Conservation (phyloP, 164 flowering plant species). For the Macadamia tetraphylla region DNA sequence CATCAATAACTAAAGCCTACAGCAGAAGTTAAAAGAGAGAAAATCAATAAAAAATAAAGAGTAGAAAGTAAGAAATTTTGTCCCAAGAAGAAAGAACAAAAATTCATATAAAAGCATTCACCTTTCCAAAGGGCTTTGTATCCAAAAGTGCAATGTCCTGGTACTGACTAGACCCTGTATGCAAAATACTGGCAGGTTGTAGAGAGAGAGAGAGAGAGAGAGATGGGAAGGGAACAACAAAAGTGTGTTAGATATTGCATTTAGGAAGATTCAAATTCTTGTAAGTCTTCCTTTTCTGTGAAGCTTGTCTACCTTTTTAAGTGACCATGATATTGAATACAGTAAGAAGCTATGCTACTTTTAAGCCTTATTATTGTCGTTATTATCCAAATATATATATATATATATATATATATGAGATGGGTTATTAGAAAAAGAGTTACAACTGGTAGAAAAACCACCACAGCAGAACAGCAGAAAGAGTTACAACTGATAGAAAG, state of each 20-base stretch:
- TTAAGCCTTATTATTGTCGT: no score
- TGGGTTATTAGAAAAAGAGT: neutral
- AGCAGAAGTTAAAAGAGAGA: neutral
- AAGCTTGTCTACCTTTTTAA: conserved; percentile 35
- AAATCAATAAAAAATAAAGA: neutral
- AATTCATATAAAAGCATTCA: conserved; percentile 5
- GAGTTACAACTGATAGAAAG: neutral
- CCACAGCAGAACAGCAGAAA: conserved; percentile 5
- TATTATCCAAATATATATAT: no score
- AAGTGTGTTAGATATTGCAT: neutral
- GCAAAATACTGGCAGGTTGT: conserved; percentile 52
- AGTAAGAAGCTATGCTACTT: no score
- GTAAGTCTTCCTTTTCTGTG: neutral
- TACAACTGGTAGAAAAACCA: neutral
- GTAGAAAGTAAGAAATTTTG: no score
- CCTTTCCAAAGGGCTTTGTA: conserved; percentile 96
- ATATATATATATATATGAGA: neutral
- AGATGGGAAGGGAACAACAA: no score
- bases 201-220: conserved; percentile 1
- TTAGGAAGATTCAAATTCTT: neutral
- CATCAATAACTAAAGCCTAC: conserved; percentile 85
- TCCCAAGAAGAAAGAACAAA: no score
- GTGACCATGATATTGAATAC: conserved; percentile 12
- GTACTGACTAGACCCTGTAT: conserved; percentile 63
- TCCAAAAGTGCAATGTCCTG: conserved; percentile 89